These are phyloP conservation scores for Penicillium aurantiogriseum DNA, from an alignment of 2,329 filamentous ascomycete species.

Conservation along the genomic window DNA sequence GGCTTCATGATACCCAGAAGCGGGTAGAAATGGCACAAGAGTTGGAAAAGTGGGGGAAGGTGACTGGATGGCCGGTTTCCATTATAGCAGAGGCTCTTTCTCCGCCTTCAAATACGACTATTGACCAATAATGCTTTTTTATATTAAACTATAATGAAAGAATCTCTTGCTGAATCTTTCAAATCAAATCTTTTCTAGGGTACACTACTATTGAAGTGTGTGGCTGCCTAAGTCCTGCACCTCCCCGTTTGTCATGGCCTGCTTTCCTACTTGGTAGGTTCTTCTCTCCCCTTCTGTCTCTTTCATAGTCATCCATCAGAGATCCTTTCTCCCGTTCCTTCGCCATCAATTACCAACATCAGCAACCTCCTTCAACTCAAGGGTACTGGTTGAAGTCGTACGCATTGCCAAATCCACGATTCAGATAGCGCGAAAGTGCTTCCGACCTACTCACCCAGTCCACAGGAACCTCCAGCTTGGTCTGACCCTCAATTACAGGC, in stretches of 20 bases:
- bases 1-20: not conserved
- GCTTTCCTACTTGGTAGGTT: no score
- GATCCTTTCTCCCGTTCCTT: no score
- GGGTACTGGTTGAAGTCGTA: slow-evolving; percentile 58
- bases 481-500: slow-evolving; percentile 44
- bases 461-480: slow-evolving; percentile 51
- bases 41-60: no score
- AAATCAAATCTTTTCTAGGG: no score
- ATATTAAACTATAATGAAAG: no score
- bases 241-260: no score
- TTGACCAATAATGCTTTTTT: not conserved
- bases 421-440: slow-evolving; percentile 51
- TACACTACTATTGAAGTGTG: no score
- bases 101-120: not conserved
- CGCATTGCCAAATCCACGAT: slow-evolving; percentile 59
- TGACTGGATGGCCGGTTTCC: not conserved
- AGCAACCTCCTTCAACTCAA: not conserved
- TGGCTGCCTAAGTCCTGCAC: no score
- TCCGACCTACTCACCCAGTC: slow-evolving; percentile 49
- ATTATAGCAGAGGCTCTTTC: not conserved
- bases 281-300: no score
- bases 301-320: no score
- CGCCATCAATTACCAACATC: not conserved
- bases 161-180: no score
- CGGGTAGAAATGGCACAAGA: not conserved